Conservation (phyloP, 305 asterid species). For the Withania somnifera region DNA sequence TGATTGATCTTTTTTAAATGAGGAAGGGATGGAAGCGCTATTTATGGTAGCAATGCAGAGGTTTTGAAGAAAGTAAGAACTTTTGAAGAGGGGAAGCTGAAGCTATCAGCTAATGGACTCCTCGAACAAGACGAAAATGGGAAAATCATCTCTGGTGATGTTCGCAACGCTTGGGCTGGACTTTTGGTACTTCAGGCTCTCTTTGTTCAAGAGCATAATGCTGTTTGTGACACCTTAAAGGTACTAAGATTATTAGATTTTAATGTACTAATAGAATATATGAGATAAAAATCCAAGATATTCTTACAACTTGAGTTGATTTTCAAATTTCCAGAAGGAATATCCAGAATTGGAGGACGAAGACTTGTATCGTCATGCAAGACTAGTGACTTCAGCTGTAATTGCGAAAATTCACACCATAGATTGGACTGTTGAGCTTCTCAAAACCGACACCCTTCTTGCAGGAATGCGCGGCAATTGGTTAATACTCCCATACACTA, state of each 20-base stretch:
- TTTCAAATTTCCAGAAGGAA: slow-evolving; percentile 20
- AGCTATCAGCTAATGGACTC: slow-evolving; percentile 33
- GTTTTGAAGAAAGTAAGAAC: slow-evolving; percentile 26
- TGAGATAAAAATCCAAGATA: not conserved
- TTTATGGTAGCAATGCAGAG: slow-evolving; percentile 36
- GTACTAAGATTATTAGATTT: slow-evolving; percentile 1
- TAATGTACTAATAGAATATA: not conserved
- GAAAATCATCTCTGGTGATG: slow-evolving; percentile 32
- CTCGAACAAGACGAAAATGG: slow-evolving; percentile 31
- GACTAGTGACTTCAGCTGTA: slow-evolving; percentile 50
- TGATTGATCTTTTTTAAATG: too few species aligned
- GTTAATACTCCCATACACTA: slow-evolving; percentile 8
- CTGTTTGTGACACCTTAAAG: slow-evolving; percentile 44
- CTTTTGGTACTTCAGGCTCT: slow-evolving; percentile 39
- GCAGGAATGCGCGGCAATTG: slow-evolving; percentile 53
- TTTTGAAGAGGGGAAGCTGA: slow-evolving; percentile 45
- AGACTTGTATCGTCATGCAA: slow-evolving; percentile 38
- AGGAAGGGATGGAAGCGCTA: slow-evolving; percentile 56
- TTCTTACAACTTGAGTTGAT: not conserved
- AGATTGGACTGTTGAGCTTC: slow-evolving; percentile 67
- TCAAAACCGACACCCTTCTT: slow-evolving; percentile 35
- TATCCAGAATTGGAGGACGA: slow-evolving; percentile 30
- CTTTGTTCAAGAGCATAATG: slow-evolving; percentile 48
- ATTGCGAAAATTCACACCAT: slow-evolving; percentile 64
- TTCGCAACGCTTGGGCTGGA: slow-evolving; percentile 58